phyloP scores from a whole-genome alignment of 2,329 filamentous ascomycete species.

The Colletotrichum cereale region DNA sequence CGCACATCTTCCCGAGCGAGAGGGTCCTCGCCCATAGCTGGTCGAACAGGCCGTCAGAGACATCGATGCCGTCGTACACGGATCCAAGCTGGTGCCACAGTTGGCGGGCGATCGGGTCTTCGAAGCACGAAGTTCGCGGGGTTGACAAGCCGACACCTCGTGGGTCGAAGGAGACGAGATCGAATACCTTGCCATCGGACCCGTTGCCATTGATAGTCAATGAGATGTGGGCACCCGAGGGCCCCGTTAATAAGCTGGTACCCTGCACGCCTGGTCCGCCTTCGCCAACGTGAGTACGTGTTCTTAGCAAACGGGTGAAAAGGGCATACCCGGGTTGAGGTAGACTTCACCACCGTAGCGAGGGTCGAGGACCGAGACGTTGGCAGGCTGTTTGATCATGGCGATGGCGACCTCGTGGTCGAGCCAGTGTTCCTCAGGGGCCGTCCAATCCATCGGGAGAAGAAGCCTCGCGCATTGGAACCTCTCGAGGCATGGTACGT shows the following conservation, averaged over 20 bases:
- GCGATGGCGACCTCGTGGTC: slow-evolving; percentile 52
- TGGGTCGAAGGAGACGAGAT: slow-evolving; percentile 62
- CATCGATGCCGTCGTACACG: not conserved
- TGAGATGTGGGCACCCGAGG: not conserved
- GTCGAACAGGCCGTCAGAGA: not conserved
- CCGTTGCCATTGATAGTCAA: slow-evolving; percentile 5
- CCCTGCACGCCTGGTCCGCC: slow-evolving; percentile 14
- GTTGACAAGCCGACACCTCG: slow-evolving; percentile 52
- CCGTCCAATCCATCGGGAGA: slow-evolving; percentile 57
- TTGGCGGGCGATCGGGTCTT: slow-evolving; percentile 3
- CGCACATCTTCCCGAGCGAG: slow-evolving; percentile 3
- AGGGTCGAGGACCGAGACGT: slow-evolving; percentile 51
- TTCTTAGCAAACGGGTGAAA: no score
- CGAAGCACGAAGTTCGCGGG: slow-evolving; percentile 15
- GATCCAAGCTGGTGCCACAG: slow-evolving; percentile 16
- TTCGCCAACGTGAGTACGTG: not conserved
- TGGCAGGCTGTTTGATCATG: slow-evolving; percentile 55
- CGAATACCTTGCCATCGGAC: slow-evolving; percentile 55
- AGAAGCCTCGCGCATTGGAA: slow-evolving; percentile 57
- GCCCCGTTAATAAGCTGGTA: not conserved
- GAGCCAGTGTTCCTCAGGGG: slow-evolving; percentile 39
- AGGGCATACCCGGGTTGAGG: slow-evolving; percentile 54
- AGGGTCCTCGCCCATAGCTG: not conserved
- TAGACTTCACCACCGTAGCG: slow-evolving; percentile 57
- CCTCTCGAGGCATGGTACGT: slow-evolving; percentile 54